These are phyloP conservation scores for Eleusine coracana DNA, from an alignment of 176 grass and related monocot species.

Conservation along the genomic window DNA sequence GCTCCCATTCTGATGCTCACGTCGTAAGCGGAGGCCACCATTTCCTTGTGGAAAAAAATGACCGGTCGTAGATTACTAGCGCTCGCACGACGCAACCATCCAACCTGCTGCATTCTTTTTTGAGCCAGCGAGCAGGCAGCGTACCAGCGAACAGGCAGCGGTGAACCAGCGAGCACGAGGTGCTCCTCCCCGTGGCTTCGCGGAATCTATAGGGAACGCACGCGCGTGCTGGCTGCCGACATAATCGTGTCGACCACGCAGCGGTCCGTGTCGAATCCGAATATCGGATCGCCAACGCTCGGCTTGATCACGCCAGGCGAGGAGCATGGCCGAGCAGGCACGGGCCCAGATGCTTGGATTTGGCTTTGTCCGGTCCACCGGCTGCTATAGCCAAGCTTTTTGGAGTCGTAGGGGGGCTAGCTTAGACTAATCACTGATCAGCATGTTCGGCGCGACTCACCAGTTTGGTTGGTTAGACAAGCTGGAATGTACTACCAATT, in stretches of 20 bases:
- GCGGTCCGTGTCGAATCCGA: not conserved
- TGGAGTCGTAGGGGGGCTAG: not conserved
- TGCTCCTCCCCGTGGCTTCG: not conserved
- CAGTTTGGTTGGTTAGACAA: not conserved
- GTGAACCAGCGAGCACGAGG: not conserved
- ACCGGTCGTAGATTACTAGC: not conserved
- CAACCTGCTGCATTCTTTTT: not conserved
- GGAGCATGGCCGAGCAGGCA: not conserved
- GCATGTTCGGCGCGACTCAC: not conserved
- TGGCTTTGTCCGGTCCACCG: not conserved
- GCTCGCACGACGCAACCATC: not conserved
- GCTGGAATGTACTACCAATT: too few relatives aligned
- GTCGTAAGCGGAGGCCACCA: too few relatives aligned
- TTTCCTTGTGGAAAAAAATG: not conserved
- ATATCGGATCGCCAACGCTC: not conserved
- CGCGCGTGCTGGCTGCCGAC: not conserved
- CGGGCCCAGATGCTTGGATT: not conserved
- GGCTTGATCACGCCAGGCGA: not conserved
- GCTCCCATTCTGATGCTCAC: too few relatives aligned
- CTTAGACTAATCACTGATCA: not conserved
- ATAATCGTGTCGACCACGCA: not conserved
- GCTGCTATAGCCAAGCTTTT: not conserved
- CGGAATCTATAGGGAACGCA: not conserved
- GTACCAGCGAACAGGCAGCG: not conserved
- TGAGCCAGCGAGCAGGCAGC: too few relatives aligned